Base-by-base conservation (phyloP, 768 basidiomycete genomes). In the Auricularia sp. region DNA sequence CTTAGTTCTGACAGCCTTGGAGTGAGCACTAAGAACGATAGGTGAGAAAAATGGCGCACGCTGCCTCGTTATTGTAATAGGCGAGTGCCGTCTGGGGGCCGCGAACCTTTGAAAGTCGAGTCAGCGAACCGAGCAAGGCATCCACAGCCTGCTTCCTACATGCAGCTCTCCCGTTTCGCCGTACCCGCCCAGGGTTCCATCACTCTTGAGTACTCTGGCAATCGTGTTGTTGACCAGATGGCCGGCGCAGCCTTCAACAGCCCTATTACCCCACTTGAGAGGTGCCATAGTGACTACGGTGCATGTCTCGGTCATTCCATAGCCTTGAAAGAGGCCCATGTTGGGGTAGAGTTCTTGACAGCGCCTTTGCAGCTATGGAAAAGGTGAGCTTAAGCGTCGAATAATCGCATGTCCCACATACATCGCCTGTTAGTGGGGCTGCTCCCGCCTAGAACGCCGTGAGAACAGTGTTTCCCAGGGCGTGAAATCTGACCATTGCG, bases 121-220 rank as follows among this genome's bases (percentile, higher is more conserved):
- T 51, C 39, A 42, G 39, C 7, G 3, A 51, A 18, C 14, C 7
- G 29, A 29, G 29, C 29, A 29, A 29, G 29, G 29, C 29, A 29
- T 29, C 29, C 2, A 29, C 29, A 3, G 29, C 29, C 29, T 29
- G 29, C 29, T 29, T 3, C 75, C 81, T 42, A 86, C 74, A 6
- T 81, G 71, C 3, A 90, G 75, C 71, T 90, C 86, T 0, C 88
- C 88, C 2, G 79, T 71, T 68, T 89, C 87, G 63, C 82, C 78
- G 65, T 76, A 81, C 0, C 78, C 76, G 0, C 80, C 88, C 34
- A 83, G 68, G 1, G 81, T 74, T 1, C 88, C 87, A 71, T 89
- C 85, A 1, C 64, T 65, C 70, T 82, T 87, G 35, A 87, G 74
- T 3, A 88, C 77, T 3, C 82, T 79, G 14, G 81, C 84, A 21